A percentile compares a stretch with the other conserved stretches of the same genome.
Conservation (phyloP, 169 alveolate species). For the Cryptosporidium xiaoi region DNA sequence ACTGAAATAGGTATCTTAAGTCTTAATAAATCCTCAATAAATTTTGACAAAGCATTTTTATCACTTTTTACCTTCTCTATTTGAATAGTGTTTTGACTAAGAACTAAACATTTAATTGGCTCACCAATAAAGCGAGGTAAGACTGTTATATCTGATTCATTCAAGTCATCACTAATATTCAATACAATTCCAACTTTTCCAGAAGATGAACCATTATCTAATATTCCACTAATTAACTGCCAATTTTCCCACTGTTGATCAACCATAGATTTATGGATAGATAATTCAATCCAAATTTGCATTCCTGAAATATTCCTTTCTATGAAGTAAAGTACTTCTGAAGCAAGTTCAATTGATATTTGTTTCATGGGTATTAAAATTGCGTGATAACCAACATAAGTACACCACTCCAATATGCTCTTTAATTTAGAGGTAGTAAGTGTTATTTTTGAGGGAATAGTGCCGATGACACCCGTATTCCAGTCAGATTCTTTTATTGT, state of each 20-base stretch:
- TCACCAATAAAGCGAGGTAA: constrained; percentile 47
- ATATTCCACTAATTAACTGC: constrained; percentile 5
- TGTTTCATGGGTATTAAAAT: constrained; percentile 4
- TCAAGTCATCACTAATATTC: background rate
- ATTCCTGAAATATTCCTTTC: background rate
- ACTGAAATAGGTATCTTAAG: constrained; percentile 26
- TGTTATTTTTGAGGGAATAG: constrained; percentile 11
- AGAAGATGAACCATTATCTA: background rate
- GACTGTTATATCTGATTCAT: background rate
- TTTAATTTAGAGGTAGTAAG: background rate
- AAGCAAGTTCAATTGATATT: constrained; percentile 10
- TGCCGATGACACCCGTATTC: constrained; percentile 49
- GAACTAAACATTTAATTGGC: constrained; percentile 34
- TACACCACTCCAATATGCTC: constrained; percentile 40
- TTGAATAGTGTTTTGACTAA: background rate
- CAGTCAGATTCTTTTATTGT: constrained; percentile 26
- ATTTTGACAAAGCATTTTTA: background rate
- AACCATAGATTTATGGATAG: background rate
- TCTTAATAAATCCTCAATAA: background rate
- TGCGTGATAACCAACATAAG: constrained; percentile 69
- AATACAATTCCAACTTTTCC: constrained; percentile 24
- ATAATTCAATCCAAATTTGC: constrained; percentile 47
- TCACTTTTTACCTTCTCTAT: too few relatives aligned
- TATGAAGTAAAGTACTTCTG: constrained; percentile 22
- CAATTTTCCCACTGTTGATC: constrained; percentile 44